These are phyloP conservation scores for Jatropha multifida DNA, from an alignment of 441 rosid genomes.

Conservation along the genomic window DNA sequence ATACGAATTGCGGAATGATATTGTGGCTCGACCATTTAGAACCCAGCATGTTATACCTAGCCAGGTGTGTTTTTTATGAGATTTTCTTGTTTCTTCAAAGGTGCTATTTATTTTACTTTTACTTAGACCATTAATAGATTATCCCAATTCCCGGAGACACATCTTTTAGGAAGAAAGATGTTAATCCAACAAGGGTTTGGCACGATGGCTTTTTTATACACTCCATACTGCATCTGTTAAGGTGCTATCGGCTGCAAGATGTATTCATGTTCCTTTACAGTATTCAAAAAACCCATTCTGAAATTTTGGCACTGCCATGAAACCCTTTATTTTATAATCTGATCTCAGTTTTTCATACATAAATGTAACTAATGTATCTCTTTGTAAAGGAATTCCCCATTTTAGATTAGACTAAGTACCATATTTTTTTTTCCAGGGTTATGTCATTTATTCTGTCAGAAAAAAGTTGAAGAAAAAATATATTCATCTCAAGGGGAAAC, in stretches of 20 bases:
- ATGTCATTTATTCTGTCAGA: slow-evolving; percentile 76
- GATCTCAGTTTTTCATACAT: too few species aligned
- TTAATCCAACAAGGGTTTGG: not conserved
- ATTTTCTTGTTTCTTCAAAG: slow-evolving; percentile 3
- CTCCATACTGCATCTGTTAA: not conserved
- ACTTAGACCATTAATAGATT: not conserved
- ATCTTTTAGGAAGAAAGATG: not conserved
- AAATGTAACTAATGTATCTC: too few species aligned
- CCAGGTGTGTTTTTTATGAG: slow-evolving; percentile 48
- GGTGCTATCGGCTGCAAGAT: not conserved
- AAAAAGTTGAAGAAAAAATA: slow-evolving; percentile 92
- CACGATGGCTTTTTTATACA: not conserved
- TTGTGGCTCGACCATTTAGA: slow-evolving; percentile 80
- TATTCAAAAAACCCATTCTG: not conserved
- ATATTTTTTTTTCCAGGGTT: slow-evolving; percentile 54
- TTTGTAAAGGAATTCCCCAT: too few species aligned
- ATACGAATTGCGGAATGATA: slow-evolving; percentile 76
- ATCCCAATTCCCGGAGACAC: not conserved
- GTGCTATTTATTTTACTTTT: not conserved
- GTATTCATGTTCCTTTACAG: not conserved
- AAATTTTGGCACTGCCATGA: not conserved
- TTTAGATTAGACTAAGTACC: not conserved
- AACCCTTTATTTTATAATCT: too few species aligned
- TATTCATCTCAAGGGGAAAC: slow-evolving; percentile 83
- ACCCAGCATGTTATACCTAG: slow-evolving; percentile 90